Base-by-base conservation (phyloP, 2,329 filamentous ascomycete species). In the Pestalotiopsis sp. region DNA sequence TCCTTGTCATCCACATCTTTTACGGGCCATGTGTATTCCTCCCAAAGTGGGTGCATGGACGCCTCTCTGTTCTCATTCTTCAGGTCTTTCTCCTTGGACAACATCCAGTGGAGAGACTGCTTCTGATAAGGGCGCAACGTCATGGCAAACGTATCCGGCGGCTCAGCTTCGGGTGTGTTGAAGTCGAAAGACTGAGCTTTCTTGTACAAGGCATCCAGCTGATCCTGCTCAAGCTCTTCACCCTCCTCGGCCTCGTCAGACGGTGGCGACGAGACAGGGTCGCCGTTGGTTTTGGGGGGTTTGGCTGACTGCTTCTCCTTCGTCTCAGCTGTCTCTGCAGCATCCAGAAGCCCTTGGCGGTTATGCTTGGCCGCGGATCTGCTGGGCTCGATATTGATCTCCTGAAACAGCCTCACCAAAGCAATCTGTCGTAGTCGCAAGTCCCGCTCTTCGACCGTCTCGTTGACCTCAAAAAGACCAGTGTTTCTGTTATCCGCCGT, bases 171-270 rank as follows among this genome's bases (percentile, higher is more conserved):
- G 2, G 95, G 95, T 0, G 95, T 98, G 77, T 90, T 89, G 76
- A 99, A 98, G 78, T 99, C 96, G 75, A 98, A 98, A 0, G 94
- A 95, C 77, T 99, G 96, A 0, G 96, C 96, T 77, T 99, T 99
- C 76, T 92, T 93, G 80, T 99, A 99, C 1, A 99, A 82, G 0
- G 93, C 90, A 78, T 99, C 96, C 3, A 99, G 90, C 78, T 99
- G 96, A 74, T 97, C 95, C 79, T 98, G 94, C 77, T 98, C 94
- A 0, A 99, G 86, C 80, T 98, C 95, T 74, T 95, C 88, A 2
- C 94, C 94, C 45, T 98, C 95, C 73, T 98, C 95, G 0, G 85
- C 84, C 61, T 92, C 93, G 11, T 92, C 93, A 4, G 85, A 83
- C 1, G 82, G 80, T 0, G 91, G 83, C 1, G 84, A 87, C 0